These are phyloP conservation scores for Candida caryicola DNA, from an alignment of 805 yeast genomes.

Conservation along the genomic window DNA sequence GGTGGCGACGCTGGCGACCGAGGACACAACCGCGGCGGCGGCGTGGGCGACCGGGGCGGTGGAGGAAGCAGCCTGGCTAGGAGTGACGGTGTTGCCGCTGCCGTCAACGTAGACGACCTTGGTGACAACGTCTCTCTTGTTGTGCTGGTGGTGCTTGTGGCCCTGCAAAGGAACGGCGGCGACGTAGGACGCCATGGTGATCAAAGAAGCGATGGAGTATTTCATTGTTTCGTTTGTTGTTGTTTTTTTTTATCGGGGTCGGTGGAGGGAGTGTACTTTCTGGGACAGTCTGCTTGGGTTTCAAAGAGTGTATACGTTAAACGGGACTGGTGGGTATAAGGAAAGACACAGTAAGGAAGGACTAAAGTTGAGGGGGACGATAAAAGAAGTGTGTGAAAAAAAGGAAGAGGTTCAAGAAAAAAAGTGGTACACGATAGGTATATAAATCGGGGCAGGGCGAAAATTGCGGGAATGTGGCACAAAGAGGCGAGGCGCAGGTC, in stretches of 20 bases:
- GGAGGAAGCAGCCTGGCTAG: conserved; percentile 5
- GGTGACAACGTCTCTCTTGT: conserved; percentile 42
- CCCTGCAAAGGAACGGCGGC: conserved; percentile 33
- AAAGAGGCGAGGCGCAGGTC: conserved; percentile 2
- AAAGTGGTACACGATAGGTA: not conserved
- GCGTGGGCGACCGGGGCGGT: conserved; percentile 5
- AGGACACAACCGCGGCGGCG: conserved; percentile 7
- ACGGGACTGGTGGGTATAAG: conserved; percentile 3
- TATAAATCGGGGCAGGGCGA: conserved; percentile 1
- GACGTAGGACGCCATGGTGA: conserved; percentile 26
- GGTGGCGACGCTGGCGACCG: not conserved
- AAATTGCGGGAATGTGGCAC: conserved; percentile 1
- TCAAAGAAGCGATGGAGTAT: conserved; percentile 23
- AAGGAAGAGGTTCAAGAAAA: not conserved
- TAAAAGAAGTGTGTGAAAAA: not conserved
- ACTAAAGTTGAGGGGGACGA: conserved; percentile 21
- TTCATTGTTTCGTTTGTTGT: too few relatives aligned
- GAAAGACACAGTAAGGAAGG: conserved; percentile 20
- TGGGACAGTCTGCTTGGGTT: too few relatives aligned
- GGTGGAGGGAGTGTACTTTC: conserved; percentile 10
- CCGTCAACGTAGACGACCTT: conserved; percentile 34
- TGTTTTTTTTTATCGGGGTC: too few relatives aligned
- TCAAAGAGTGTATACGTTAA: not conserved
- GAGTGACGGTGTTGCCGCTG: conserved; percentile 21
- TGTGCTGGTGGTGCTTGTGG: conserved; percentile 36